A percentile compares a stretch with the other conserved stretches of the same genome.
Conservation (phyloP, 2,329 filamentous ascomycete species). For the Tolypocladium capitatum region DNA sequence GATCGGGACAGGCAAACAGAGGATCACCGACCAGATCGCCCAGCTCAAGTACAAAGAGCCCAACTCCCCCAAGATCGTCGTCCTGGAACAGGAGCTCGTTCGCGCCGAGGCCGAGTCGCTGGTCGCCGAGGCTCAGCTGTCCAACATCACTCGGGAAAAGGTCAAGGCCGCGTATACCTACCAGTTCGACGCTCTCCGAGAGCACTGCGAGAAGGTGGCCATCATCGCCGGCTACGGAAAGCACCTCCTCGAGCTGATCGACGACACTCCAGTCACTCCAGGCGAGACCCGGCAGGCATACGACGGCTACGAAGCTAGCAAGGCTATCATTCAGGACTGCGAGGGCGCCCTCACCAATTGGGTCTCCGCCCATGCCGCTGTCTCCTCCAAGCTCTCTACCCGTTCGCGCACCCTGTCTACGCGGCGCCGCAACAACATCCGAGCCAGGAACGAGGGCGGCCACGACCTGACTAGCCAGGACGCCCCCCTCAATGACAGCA, state of each 20-base stretch:
- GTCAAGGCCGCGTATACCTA: conserved; percentile 97
- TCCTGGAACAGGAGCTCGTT: conserved; percentile 96
- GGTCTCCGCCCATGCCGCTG: conserved; percentile 80
- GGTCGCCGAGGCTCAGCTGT: conserved; percentile 92
- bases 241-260: conserved; percentile 91
- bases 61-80: conserved; percentile 92
- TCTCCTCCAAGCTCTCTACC: conserved; percentile 74
- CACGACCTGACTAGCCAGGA: conserved; percentile 78
- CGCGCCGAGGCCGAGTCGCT: conserved; percentile 98
- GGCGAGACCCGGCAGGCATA: conserved; percentile 93
- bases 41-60: conserved; percentile 99
- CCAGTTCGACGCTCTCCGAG: conserved; percentile 92
- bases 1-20: conserved; percentile 69
- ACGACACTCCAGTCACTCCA: conserved; percentile 92
- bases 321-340: conserved; percentile 98
- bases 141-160: conserved; percentile 99
- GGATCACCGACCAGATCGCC: conserved; percentile 97
- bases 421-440: conserved; percentile 62
- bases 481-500: conserved; percentile 59
- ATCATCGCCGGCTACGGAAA: conserved; percentile 97
- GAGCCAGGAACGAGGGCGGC: conserved; percentile 50
- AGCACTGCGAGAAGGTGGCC: conserved; percentile 96
- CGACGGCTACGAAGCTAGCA: conserved; percentile 95
- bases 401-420: conserved; percentile 80
- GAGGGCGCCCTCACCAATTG: conserved; percentile 96